phyloP scores from a whole-genome alignment of 2,329 filamentous ascomycete genomes.

The Aspergillus costaricaensis region DNA sequence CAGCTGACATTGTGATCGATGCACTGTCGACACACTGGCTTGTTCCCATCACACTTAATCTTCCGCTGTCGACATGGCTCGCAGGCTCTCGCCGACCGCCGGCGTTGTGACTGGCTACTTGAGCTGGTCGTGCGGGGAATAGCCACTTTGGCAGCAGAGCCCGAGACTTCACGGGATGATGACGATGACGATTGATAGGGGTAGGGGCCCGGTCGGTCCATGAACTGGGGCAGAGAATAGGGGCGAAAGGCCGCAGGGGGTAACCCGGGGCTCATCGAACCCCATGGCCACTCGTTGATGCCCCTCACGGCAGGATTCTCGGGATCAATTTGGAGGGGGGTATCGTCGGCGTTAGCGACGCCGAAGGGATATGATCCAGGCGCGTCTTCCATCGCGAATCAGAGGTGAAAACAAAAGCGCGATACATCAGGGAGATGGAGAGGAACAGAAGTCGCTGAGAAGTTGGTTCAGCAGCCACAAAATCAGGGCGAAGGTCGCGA shows the following conservation, averaged over 20 bases:
- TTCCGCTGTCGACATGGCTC: slow-evolving; percentile 40
- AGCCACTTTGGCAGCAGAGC: slow-evolving; percentile 26
- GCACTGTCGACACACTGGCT: slow-evolving; percentile 34
- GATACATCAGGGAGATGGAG: neutral
- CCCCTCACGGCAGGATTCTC: neutral
- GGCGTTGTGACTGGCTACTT: slow-evolving; percentile 24
- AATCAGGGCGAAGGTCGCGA: neutral
- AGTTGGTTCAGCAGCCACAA: neutral
- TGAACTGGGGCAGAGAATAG: slow-evolving; percentile 6
- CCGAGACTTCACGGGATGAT: slow-evolving; percentile 7
- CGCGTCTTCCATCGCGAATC: neutral
- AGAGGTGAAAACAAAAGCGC: neutral
- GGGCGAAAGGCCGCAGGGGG: slow-evolving; percentile 12
- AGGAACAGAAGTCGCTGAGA: neutral
- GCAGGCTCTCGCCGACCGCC: slow-evolving; percentile 36
- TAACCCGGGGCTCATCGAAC: slow-evolving; percentile 3
- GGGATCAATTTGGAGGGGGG: neutral
- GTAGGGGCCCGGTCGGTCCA: neutral
- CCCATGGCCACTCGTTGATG: slow-evolving; percentile 17
- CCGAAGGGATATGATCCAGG: neutral
- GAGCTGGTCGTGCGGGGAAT: slow-evolving; percentile 30
- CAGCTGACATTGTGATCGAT: slow-evolving; percentile 27
- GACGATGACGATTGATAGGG: slow-evolving; percentile 13
- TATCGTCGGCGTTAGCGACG: neutral
- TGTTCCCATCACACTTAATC: slow-evolving; percentile 38